A percentile compares a stretch with the other conserved stretches of the same genome.
These are phyloP conservation scores for Bimuria novae-zelandiae DNA, from an alignment of 2,329 filamentous ascomycete species.

Conservation along the genomic window DNA sequence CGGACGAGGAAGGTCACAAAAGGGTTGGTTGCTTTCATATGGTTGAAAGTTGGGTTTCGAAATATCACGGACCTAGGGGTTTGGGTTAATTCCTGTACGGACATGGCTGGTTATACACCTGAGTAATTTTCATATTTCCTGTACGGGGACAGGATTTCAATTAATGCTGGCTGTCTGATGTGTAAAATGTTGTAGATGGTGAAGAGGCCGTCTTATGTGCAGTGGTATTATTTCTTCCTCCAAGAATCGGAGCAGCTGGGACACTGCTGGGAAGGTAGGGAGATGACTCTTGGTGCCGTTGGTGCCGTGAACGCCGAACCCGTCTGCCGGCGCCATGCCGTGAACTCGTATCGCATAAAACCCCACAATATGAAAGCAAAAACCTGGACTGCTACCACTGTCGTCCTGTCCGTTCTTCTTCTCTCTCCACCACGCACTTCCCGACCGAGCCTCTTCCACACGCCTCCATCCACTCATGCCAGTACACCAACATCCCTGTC, in stretches of 20 bases:
- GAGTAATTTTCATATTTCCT: neutral
- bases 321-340: slow-evolving; percentile 1
- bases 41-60: neutral
- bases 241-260: neutral
- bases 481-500: neutral
- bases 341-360: neutral
- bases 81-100: neutral
- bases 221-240: slow-evolving; percentile 1
- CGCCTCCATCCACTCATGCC: no score
- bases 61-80: neutral
- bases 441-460: no score
- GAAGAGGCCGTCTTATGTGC: neutral
- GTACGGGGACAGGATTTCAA: no score
- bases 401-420: no score
- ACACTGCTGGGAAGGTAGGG: no score
- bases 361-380: neutral
- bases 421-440: no score
- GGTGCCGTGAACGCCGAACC: slow-evolving; percentile 1
- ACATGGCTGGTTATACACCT: neutral
- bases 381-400: no score
- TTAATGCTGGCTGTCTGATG: neutral
- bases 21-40: neutral
- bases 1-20: neutral
- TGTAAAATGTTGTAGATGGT: neutral
- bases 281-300: neutral